Percentiles rank a stretch among this genome's conserved stretches.
phyloP scores from a whole-genome alignment of 1,284 basidiomycete species.

The Coniferiporia weirii region DNA sequence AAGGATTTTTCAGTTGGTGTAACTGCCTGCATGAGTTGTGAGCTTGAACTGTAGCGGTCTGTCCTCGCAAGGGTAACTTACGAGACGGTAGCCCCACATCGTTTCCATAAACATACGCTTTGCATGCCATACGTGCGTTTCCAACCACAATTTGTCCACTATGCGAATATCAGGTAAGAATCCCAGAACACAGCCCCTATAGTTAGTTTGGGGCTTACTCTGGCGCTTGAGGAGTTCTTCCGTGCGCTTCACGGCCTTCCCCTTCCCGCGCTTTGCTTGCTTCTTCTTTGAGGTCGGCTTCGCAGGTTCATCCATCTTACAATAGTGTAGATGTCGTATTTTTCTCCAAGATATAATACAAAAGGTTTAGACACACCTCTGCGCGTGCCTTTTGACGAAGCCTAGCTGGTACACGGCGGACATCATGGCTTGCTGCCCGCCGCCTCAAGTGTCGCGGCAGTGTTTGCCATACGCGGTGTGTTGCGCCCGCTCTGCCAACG shows the following conservation, averaged over 20 bases:
- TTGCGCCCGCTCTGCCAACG: conserved; percentile 41
- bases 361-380: conserved; percentile 51
- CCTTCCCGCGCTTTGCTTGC: conserved; percentile 54
- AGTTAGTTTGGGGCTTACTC: conserved; percentile 34
- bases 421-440: conserved; percentile 89
- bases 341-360: neutral
- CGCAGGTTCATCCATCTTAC: conserved; percentile 73
- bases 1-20: conserved; percentile 88
- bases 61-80: conserved; percentile 24
- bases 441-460: conserved; percentile 85
- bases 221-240: conserved; percentile 61
- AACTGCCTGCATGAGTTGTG: conserved; percentile 45
- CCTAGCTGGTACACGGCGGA: conserved; percentile 79
- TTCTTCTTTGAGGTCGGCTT: conserved; percentile 48
- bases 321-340: conserved; percentile 8
- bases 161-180: conserved; percentile 11
- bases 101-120: conserved; percentile 91
- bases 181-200: neutral
- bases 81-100: conserved; percentile 85
- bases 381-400: conserved; percentile 73
- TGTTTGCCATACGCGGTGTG: conserved; percentile 84
- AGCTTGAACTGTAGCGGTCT: neutral
- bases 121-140: conserved; percentile 92
- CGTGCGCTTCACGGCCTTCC: conserved; percentile 44
- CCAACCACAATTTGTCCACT: conserved; percentile 86